phyloP scores from a whole-genome alignment of 768 basidiomycete genomes.

The Dendrothele bispora region DNA sequence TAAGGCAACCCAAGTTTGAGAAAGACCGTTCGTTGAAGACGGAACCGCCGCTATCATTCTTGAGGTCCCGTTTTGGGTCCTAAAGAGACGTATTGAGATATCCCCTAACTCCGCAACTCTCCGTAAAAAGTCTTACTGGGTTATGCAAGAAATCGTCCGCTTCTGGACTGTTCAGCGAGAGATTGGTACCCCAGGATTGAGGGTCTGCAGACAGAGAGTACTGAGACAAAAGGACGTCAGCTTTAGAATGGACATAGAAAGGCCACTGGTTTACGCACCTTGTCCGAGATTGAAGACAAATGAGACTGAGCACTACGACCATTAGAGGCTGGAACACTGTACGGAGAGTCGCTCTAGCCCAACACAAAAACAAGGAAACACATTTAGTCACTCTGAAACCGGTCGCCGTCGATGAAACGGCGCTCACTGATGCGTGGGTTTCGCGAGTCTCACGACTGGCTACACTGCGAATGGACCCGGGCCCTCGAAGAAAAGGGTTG shows the following conservation, averaged over 20 bases:
- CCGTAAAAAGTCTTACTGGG: too few relatives aligned
- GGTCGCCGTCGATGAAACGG: slow-evolving; percentile 1
- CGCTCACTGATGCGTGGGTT: too few relatives aligned
- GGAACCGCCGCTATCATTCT: slow-evolving; percentile 54
- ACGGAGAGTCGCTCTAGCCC: slow-evolving; percentile 44
- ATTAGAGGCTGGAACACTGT: slow-evolving; percentile 31
- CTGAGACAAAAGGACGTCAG: background rate
- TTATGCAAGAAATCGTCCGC: slow-evolving; percentile 66
- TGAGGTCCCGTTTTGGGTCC: slow-evolving; percentile 53
- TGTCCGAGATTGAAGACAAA: slow-evolving; percentile 12
- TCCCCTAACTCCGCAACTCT: too few relatives aligned
- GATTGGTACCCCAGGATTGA: slow-evolving; percentile 5
- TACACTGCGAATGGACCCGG: slow-evolving; percentile 33
- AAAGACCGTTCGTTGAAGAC: slow-evolving; percentile 64
- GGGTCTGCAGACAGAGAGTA: slow-evolving; percentile 10
- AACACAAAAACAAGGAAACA: too few relatives aligned
- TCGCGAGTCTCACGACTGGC: slow-evolving; percentile 41
- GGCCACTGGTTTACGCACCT: background rate
- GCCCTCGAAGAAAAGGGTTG: slow-evolving; percentile 42
- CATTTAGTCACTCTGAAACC: too few relatives aligned
- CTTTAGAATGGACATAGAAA: background rate
- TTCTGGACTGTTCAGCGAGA: slow-evolving; percentile 27
- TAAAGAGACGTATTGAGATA: slow-evolving; percentile 43
- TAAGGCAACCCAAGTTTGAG: slow-evolving; percentile 66
- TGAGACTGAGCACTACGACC: slow-evolving; percentile 24